Percentiles rank a stretch among this genome's conserved stretches.
Evolutionary conservation across 306 rosid genomes (phyloP).

Genomic region (Prunus campanulata): DNA sequence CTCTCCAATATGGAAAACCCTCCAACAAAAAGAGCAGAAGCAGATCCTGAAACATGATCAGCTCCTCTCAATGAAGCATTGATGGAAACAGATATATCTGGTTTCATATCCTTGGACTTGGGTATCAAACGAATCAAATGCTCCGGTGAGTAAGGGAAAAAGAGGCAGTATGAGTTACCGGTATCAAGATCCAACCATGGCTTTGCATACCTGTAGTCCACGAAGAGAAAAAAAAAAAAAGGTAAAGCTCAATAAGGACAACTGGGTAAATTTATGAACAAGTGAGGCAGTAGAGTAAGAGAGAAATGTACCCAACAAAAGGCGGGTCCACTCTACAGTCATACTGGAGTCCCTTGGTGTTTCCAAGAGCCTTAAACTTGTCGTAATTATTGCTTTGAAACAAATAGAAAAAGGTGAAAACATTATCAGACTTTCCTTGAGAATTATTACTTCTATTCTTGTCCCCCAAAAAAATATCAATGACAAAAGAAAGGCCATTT

Average conservation of each 20-base stretch:
- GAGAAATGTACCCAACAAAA: conserved; percentile 70
- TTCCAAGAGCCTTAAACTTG: conserved; percentile 42
- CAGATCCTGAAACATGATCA: conserved; percentile 64
- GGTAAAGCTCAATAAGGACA: conserved; percentile 15
- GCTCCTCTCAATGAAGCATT: conserved; percentile 62
- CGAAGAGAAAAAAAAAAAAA: conserved; percentile 9
- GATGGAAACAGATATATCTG: conserved; percentile 60
- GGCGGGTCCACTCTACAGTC: conserved; percentile 86
- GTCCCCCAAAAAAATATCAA: background rate
- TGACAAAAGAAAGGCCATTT: background rate
- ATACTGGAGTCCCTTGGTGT: conserved; percentile 40
- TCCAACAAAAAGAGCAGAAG: conserved; percentile 77
- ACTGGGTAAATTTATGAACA: conserved; percentile 10
- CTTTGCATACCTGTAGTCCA: conserved; percentile 65
- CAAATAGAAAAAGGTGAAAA: conserved; percentile 18
- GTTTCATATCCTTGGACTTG: conserved; percentile 65
- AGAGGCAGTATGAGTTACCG: conserved; percentile 74
- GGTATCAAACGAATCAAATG: conserved; percentile 70
- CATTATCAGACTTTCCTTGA: background rate
- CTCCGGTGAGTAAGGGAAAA: conserved; percentile 90
- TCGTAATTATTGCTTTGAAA: conserved; percentile 29
- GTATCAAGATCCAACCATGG: conserved; percentile 83
- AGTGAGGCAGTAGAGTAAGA: conserved; percentile 10
- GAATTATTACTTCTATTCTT: background rate
- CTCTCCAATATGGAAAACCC: conserved; percentile 77